phyloP scores from a whole-genome alignment of 345 rosid genomes.

The Conringia planisiliqua region DNA sequence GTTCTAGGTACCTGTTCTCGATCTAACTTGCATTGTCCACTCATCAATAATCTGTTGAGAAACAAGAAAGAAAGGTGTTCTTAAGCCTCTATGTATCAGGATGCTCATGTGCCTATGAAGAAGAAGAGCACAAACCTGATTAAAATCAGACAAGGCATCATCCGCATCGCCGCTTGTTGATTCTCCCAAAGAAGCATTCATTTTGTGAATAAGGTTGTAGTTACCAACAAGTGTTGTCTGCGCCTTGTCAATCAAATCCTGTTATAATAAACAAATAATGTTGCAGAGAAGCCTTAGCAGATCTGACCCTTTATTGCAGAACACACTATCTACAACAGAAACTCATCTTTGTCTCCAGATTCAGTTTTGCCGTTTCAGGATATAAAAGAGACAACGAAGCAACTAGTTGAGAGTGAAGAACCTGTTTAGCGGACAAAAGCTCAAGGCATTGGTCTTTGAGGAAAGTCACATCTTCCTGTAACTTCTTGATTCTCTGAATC shows the following conservation, averaged over 20 bases:
- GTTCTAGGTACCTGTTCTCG: constrained; percentile 53
- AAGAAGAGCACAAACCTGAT: constrained; percentile 47
- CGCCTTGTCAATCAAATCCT: constrained; percentile 95
- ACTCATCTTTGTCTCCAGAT: neutral
- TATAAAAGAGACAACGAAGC: neutral
- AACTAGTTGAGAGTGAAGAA: constrained; percentile 14
- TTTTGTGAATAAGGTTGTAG: constrained; percentile 53
- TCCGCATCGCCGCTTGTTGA: constrained; percentile 39
- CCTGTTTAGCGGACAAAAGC: constrained; percentile 90
- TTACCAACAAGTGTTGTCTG: constrained; percentile 67
- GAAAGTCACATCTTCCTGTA: constrained; percentile 59
- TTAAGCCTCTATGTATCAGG: neutral
- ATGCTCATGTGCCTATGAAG: neutral
- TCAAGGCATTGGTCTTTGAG: constrained; percentile 76
- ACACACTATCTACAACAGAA: neutral
- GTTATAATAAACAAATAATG: constrained; percentile 15
- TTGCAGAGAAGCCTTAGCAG: neutral
- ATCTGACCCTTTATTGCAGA: neutral
- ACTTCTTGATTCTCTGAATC: constrained; percentile 66
- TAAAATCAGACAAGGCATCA: constrained; percentile 73
- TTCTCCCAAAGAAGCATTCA: constrained; percentile 59
- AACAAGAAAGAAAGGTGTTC: constrained; percentile 1
- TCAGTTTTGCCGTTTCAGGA: neutral
- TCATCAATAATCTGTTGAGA: constrained; percentile 68
- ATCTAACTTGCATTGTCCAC: constrained; percentile 77